Evolutionary conservation across 495 filamentous ascomycete species (phyloP).

Genomic region (Ramalina intermedia): DNA sequence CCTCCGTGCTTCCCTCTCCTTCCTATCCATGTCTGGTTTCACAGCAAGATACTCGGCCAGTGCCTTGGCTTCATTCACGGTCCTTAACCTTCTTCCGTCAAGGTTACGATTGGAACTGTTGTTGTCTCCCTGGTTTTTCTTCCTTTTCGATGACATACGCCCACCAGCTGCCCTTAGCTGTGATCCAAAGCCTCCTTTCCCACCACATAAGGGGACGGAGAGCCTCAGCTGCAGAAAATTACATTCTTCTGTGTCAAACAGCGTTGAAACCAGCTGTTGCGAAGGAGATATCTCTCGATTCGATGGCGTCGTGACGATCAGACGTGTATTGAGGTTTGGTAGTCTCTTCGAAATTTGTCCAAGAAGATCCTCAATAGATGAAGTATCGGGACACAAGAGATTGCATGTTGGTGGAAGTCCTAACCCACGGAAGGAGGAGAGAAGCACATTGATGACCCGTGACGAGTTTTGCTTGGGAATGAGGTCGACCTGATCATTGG

Average conservation of each 20-base stretch:
- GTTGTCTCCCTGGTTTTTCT: conserved; percentile 68
- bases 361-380: conserved; percentile 52
- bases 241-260: conserved; percentile 35
- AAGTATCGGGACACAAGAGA: conserved; percentile 36
- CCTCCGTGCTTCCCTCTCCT: conserved; percentile 71
- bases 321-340: conserved; percentile 35
- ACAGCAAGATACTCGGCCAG: conserved; percentile 88
- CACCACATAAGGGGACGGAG: conserved; percentile 59
- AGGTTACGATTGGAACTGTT: conserved; percentile 85
- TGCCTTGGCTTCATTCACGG: conserved; percentile 85
- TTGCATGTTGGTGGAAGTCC: conserved; percentile 64
- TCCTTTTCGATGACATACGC: conserved; percentile 89
- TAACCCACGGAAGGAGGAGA: conserved; percentile 72
- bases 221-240: conserved; percentile 70
- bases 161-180: conserved; percentile 93
- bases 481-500: too few relatives aligned
- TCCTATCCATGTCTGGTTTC: conserved; percentile 91
- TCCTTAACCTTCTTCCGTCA: conserved; percentile 78
- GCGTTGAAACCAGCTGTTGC: conserved; percentile 31
- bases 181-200: conserved; percentile 95
- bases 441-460: conserved; percentile 53
- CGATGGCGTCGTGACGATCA: conserved; percentile 69
- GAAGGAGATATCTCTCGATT: conserved; percentile 49
- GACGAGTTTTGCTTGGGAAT: too few relatives aligned
- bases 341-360: conserved; percentile 47